These are phyloP conservation scores for Lactarius trivialis DNA, from an alignment of 768 basidiomycete species.

Conservation along the genomic window DNA sequence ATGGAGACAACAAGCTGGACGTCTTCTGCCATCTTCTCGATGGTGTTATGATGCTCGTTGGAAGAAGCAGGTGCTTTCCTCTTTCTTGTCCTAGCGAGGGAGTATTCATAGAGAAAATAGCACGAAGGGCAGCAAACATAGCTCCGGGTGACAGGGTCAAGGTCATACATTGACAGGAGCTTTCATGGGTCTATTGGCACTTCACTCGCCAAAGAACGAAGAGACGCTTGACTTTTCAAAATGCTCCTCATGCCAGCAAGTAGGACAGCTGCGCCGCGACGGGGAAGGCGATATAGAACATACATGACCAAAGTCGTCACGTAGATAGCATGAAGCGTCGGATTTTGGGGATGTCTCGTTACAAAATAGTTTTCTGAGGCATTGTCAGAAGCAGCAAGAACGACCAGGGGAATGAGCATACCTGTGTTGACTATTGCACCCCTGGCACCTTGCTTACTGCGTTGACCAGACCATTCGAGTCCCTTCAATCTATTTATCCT, in stretches of 20 bases:
- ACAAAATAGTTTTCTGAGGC: no score
- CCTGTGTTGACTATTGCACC: no score
- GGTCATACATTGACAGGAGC: background rate
- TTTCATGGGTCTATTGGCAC: no score
- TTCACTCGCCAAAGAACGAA: background rate
- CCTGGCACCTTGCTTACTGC: background rate
- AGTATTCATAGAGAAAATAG: background rate
- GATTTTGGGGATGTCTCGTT: no score
- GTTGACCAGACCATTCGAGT: background rate
- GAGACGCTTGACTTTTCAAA: no score
- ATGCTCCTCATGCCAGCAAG: no score
- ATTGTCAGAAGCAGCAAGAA: no score
- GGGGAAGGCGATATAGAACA: background rate
- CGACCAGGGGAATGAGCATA: no score
- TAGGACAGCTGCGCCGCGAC: no score
- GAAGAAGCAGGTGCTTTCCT: background rate
- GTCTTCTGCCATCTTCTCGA: background rate
- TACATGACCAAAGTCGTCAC: background rate
- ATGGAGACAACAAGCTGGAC: background rate
- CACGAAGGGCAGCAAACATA: slow-evolving; percentile 7
- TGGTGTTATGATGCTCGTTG: background rate
- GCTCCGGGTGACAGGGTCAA: background rate
- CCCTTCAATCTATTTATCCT: background rate
- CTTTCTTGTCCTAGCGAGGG: background rate
- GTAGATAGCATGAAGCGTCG: background rate